Evolutionary conservation across 1,139 yeast genomes (phyloP), one percentile per base, ranked within the genome.

Genomic region (Blastobotrys illinoisensis): DNA sequence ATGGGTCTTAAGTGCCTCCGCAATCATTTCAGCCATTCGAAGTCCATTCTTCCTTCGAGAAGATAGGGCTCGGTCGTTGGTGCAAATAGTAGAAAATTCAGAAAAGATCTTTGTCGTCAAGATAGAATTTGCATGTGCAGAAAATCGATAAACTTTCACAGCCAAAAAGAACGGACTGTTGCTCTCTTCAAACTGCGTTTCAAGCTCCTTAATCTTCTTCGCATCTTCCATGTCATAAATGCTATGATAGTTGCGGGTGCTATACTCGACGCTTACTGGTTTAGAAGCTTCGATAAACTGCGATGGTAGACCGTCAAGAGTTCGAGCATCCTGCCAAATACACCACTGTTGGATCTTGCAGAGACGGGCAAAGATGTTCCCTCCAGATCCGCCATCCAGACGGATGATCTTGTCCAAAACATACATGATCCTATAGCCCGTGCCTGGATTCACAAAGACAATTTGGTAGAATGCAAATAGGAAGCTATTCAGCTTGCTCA

Each of bases 11-110:
- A 71, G 55, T 4, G 61, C 64, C 18, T 53, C 49, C 5, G 71
- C 71, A 45, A 71, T 61, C 46, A 60, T 48, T 19, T 67, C 63
- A 3, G 70, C 70, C 59, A 69, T 65, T 44, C 59, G 58, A 9
- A 69, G 61, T 2, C 70, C 70, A 32, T 56, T 55, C 55, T 60
- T 63, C 49, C 61, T 59, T 13, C 63, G 60, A n/a, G 65, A 52
- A 1, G 60, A 47, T 48, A 59, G 58, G 53, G 55, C 64, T 52
- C 62, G 57, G 46, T 57, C 72, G 56, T 46, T 65, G 23, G 56
- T 63, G 47, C 60, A 62, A 19, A 56, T 52, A 16, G 56, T 53
- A 1, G 64, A 62, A 51, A 67, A 56, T 40, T 67, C 71, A 28
- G 63, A 59, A 36, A 63, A 60, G n/a, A 69, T 58, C 49, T 65